Base-by-base conservation (phyloP, 1,139 yeast genomes). In the Arxiozyma heterogenica region DNA sequence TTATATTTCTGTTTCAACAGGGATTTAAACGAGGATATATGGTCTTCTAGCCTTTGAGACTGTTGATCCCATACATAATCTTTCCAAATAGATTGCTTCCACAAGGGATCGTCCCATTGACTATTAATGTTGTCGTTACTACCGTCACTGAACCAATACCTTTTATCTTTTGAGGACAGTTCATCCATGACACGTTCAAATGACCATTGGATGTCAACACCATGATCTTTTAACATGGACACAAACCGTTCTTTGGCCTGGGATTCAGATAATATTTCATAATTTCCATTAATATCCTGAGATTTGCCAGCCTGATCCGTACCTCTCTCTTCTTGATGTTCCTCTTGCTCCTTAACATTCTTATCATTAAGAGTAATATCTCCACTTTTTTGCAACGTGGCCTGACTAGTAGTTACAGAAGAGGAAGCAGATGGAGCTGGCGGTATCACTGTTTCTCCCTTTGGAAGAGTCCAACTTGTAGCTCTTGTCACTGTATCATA, bases 381-480 rank as follows among this genome's bases (percentile, higher is more conserved):
- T 86, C 83, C 15, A 95, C 84, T 62, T 83, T 83, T 34, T 34
- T 34, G 39, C 15, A 3, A 4, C 3, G 39, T 34, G 39, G 39
- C 15, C 30, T 5, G 8, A 27, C 11, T 27, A 27, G 11, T 27
- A 27, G 30, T 27, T 27, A 11, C 9, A 27, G 30, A 5, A 27
- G 30, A 8, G 8, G 30, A 27, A 6, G 30, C 5, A 8, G 11
- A 5, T 12, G 39, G 4, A 34, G 17, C 15, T 12, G 39, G 15
- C 4, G 39, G 39, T 34, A 34, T 4, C 81, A 79, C 0, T 91
- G 80, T 21, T 70, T 69, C 27, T 17, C 25, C 18, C 51, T 73
- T 83, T 0, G 97, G 97, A 58, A 83, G 80, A 9, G 85, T 87
- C 96, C 97, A 90, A 50, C 84, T 80, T 0, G 96, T 83, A 61